These are phyloP conservation scores for Haplosporangium gracile DNA, from an alignment of 192 early-diverging fungal genomes.

Conservation along the genomic window DNA sequence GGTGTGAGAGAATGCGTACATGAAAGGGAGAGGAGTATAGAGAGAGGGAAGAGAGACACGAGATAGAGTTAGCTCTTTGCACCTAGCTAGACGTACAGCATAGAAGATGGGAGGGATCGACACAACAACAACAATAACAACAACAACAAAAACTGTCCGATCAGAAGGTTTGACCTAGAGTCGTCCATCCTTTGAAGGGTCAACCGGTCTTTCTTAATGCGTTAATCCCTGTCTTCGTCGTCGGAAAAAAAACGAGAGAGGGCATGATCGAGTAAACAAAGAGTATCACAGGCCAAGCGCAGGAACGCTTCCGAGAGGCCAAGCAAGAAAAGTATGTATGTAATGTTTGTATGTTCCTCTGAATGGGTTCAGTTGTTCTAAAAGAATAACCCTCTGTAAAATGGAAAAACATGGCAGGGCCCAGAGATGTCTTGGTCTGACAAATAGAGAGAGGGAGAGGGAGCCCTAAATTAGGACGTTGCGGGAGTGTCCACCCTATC, in stretches of 20 bases:
- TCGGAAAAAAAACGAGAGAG: neutral
- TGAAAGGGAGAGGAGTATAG: neutral
- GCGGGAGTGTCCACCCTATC: neutral
- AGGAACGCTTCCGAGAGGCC: constrained; percentile 3
- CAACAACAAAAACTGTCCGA: neutral
- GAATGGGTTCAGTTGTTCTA: neutral
- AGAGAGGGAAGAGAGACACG: neutral
- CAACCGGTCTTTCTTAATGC: no score
- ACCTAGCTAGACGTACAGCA: neutral
- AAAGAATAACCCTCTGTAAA: constrained; percentile 2
- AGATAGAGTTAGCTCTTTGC: neutral
- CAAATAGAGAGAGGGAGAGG: neutral
- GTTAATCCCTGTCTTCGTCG: neutral
- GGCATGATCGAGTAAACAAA: neutral
- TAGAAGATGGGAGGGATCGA: neutral
- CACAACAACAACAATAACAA: neutral
- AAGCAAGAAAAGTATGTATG: neutral
- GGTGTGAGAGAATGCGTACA: neutral
- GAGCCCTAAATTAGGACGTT: neutral
- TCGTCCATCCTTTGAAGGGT: neutral
- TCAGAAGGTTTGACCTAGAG: neutral
- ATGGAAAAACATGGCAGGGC: neutral
- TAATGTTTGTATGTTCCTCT: neutral
- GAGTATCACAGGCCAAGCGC: neutral
- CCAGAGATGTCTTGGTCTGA: neutral